Evolutionary conservation across 208 protist genomes (phyloP).

Genomic region (Leishmania lainsoni): DNA sequence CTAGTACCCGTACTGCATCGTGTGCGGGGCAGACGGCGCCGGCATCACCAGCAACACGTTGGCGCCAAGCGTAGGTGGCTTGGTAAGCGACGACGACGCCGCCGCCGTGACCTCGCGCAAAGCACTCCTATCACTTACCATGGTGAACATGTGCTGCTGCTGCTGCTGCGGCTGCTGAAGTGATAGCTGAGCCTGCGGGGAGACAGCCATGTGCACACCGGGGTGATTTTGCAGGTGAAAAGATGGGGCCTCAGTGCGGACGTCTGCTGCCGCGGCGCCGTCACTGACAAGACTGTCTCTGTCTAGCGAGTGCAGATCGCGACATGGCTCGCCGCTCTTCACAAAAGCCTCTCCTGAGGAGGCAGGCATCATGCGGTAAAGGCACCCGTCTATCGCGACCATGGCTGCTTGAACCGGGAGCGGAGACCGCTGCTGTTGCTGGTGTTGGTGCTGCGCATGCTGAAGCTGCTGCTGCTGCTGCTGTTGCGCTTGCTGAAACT

Average conservation of each 20-base stretch:
- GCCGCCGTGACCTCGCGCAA: not conserved
- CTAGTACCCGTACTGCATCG: not conserved
- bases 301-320: not conserved
- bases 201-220: not conserved
- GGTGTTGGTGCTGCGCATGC: conserved; percentile 5
- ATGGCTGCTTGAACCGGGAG: not conserved
- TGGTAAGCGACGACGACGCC: not conserved
- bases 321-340: not conserved
- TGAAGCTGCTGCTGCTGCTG: not conserved
- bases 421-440: not conserved
- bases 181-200: not conserved
- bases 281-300: not conserved
- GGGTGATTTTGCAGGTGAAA: not conserved
- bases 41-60: not conserved
- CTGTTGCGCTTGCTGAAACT: conserved; percentile 4
- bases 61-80: not conserved
- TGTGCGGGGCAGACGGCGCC: not conserved
- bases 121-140: not conserved
- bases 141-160: not conserved
- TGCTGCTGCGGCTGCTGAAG: not conserved
- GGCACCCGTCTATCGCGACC: conserved; percentile 6
- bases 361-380: conserved; percentile 4
- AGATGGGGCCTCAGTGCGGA: not conserved
- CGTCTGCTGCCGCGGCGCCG: not conserved
- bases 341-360: not conserved